Evolutionary conservation across 257 asterid species (phyloP).

Genomic region (Lycium barbarum): DNA sequence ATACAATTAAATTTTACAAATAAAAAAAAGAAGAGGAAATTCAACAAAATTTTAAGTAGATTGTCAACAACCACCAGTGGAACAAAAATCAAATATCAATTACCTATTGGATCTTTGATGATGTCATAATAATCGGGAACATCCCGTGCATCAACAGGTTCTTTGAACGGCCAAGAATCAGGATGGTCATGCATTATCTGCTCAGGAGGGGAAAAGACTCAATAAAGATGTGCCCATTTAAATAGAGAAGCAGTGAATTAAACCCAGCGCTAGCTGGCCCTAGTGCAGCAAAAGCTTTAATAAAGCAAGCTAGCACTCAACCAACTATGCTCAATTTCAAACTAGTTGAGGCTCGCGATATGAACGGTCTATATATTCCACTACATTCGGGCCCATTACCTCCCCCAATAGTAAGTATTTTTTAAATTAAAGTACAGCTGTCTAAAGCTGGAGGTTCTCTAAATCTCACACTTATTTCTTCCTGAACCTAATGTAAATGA

Average conservation of each 20-base stretch:
- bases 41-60: neutral
- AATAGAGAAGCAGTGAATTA: neutral
- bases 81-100: constrained; percentile 12
- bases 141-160: constrained; percentile 96
- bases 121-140: constrained; percentile 97
- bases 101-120: constrained; percentile 97
- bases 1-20: neutral
- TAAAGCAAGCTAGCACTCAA: neutral
- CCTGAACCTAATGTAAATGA: neutral
- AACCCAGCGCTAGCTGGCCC: neutral
- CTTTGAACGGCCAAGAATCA: constrained; percentile 99
- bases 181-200: constrained; percentile 96
- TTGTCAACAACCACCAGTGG: neutral
- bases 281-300: constrained; percentile 11
- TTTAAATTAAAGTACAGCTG: neutral
- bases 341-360: neutral
- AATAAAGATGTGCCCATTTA: constrained; percentile 27
- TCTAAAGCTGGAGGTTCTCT: neutral
- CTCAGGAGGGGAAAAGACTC: constrained; percentile 33
- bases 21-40: neutral
- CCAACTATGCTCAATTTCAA: neutral
- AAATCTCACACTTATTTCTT: neutral
- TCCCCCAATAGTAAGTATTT: neutral
- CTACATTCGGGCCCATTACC: neutral
- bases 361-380: neutral